Base-by-base conservation (phyloP, 352 stramenopile species). In the Pythium guiyangense region DNA sequence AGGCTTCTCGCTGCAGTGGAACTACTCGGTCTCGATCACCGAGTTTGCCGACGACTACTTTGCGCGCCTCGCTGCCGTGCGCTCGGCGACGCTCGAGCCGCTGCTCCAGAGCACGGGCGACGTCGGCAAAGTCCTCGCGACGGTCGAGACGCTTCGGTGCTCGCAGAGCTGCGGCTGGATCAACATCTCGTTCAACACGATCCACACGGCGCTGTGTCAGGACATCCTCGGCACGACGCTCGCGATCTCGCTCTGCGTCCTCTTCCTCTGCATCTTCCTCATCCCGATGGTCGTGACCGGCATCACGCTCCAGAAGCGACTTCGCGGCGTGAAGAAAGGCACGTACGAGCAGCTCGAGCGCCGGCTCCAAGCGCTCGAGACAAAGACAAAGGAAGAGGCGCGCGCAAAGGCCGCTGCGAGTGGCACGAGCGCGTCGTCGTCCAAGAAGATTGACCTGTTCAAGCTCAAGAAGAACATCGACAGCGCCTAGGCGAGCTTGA, bases 101-200 rank as follows among this genome's bases (percentile, higher is more conserved):
- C 47, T 90, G 17, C 60, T 79, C 57, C 75, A 73, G 20, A 67
- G 54, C 31, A 63, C 62, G 0, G 79, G 82, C 15, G 71, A 72
- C 14, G 72, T 88, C 29, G 70, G 72, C 31, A 62, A 61, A 2
- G 55, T 93, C n/a, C 50, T 93, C 27, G 69, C 74, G 49, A 69
- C 64, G 14, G 65, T 93, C 46, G 79, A 93, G 62, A 68, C 64
- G 31, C 50, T 85, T 22, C 81, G 80, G 1, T 94, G 84, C 79
- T 83, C 74, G 4, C 72, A 86, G 49, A 84, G 83, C 63, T 94
- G 84, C 56, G 68, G 76, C 22, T 94, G 84, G 84, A 70, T 88
- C 73, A 91, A 91, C 57, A 73, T 91, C 43, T 82, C 79, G 20
- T 94, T 87, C 72, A 86, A 90, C 61, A 67, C 81, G 46, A 79